These are phyloP conservation scores for Wickerhamiella infanticola DNA, from an alignment of 1,139 yeast genomes.

Conservation along the genomic window DNA sequence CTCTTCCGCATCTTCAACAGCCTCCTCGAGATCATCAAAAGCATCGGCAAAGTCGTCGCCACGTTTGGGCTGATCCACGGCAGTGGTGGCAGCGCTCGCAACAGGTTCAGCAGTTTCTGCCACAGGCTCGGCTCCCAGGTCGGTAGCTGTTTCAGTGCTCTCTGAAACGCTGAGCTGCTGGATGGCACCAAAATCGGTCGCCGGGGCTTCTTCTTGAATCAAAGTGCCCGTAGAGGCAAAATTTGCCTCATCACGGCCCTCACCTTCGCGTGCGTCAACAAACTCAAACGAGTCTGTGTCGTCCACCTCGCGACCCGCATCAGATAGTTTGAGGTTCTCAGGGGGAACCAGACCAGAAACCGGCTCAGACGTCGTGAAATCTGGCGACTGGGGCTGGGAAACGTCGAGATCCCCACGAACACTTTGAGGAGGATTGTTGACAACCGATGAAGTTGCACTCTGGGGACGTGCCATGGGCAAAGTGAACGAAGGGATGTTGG, in stretches of 20 bases:
- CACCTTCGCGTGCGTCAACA: conserved; percentile 20
- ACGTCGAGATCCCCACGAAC: conserved; percentile 60
- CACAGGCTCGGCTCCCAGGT: no score
- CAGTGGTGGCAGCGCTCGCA: background rate
- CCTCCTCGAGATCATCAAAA: conserved; percentile 27
- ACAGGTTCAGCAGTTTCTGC: background rate
- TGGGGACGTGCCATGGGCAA: conserved; percentile 51
- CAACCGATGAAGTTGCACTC: conserved; percentile 79
- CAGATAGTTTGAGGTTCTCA: conserved; percentile 12
- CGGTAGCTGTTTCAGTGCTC: conserved; percentile 6
- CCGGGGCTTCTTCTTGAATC: background rate
- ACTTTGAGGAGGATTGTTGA: conserved; percentile 80
- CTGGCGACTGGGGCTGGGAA: conserved; percentile 44
- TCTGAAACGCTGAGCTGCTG: conserved; percentile 17
- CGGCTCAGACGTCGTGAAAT: conserved; percentile 20
- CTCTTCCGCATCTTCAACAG: conserved; percentile 13
- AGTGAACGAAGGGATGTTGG: conserved; percentile 21
- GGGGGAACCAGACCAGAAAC: conserved; percentile 21
- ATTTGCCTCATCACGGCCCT: conserved; percentile 9
- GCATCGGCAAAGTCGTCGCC: conserved; percentile 26
- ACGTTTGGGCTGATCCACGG: background rate
- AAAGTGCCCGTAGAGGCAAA: conserved; percentile 3
- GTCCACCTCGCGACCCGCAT: background rate
- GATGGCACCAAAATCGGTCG: background rate
- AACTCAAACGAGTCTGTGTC: conserved; percentile 21